Conservation (phyloP, 2,329 filamentous ascomycete species). For the Cercospora sojina region DNA sequence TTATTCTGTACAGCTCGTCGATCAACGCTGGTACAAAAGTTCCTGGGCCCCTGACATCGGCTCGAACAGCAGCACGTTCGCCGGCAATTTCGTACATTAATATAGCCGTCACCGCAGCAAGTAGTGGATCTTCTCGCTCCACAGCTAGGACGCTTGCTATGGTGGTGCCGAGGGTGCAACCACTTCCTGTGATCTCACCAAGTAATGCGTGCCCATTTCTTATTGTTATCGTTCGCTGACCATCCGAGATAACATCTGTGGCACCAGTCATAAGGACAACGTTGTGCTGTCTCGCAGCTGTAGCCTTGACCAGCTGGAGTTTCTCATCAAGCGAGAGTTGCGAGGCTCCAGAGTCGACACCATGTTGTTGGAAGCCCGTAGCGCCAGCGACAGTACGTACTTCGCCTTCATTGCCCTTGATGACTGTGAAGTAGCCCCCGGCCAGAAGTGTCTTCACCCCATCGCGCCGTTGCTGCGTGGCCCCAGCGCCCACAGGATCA, state of each 20-base stretch:
- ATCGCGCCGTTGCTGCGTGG: conserved; percentile 69
- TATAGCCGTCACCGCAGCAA: conserved; percentile 69
- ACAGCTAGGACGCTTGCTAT: conserved; percentile 73
- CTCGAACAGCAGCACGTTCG: conserved; percentile 59
- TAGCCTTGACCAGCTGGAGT: conserved; percentile 60
- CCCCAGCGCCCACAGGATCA: conserved; percentile 88
- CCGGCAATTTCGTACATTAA: conserved; percentile 77
- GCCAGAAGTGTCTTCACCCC: conserved; percentile 71
- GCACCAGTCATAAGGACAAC: conserved; percentile 80
- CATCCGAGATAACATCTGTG: conserved; percentile 76
- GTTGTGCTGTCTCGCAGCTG: conserved; percentile 68
- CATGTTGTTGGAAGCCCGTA: conserved; percentile 61
- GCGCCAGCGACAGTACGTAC: conserved; percentile 70
- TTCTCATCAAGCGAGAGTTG: conserved; percentile 55
- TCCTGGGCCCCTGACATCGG: conserved; percentile 73
- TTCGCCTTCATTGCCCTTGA: conserved; percentile 93
- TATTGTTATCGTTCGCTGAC: conserved; percentile 64
- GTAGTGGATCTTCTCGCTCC: conserved; percentile 62
- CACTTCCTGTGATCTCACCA: conserved; percentile 68
- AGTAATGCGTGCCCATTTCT: conserved; percentile 74
- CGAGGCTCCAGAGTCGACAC: conserved; percentile 74
- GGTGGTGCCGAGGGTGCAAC: conserved; percentile 80
- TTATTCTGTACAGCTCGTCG: conserved; percentile 61
- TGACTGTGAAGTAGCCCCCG: conserved; percentile 75
- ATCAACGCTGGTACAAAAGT: conserved; percentile 84